Conservation (phyloP, 2,329 filamentous ascomycete species). For the Diaporthe sp. region DNA sequence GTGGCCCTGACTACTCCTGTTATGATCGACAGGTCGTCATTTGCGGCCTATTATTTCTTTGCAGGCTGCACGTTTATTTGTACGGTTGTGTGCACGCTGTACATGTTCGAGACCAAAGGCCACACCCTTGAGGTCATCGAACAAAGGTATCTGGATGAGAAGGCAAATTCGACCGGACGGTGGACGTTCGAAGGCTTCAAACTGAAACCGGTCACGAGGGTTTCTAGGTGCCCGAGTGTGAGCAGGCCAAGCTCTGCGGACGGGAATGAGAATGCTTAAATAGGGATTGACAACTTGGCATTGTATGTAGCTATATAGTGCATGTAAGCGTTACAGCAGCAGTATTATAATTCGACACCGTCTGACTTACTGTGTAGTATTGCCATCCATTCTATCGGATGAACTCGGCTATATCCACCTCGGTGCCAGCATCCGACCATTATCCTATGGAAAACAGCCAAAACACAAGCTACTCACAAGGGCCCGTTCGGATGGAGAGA, state of each 20-base stretch:
- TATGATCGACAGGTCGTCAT: slow-evolving; percentile 55
- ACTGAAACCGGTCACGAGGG: slow-evolving; percentile 19
- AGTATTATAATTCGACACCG: background rate
- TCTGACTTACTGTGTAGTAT: slow-evolving; percentile 7
- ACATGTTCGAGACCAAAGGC: slow-evolving; percentile 60
- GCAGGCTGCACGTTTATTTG: slow-evolving; percentile 55
- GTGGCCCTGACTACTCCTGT: slow-evolving; percentile 61
- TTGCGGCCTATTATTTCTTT: slow-evolving; percentile 62
- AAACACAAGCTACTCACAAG: background rate
- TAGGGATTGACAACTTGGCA: background rate
- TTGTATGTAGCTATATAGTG: background rate
- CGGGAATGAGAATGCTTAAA: background rate
- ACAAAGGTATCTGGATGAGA: slow-evolving; percentile 40
- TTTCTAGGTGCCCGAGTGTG: background rate
- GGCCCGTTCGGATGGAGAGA: background rate
- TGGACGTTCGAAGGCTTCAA: slow-evolving; percentile 36
- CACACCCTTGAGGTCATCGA: slow-evolving; percentile 58
- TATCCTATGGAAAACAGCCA: background rate
- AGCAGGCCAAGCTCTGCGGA: slow-evolving; percentile 24
- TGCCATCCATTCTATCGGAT: background rate
- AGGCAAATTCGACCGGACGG: slow-evolving; percentile 18
- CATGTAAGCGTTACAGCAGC: background rate
- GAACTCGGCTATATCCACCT: background rate
- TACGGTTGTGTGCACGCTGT: slow-evolving; percentile 53
- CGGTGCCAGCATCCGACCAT: background rate